Evolutionary conservation across 768 basidiomycete species (phyloP), one percentile per base, ranked within the genome.

Genomic region (Hypholoma fasciculare): DNA sequence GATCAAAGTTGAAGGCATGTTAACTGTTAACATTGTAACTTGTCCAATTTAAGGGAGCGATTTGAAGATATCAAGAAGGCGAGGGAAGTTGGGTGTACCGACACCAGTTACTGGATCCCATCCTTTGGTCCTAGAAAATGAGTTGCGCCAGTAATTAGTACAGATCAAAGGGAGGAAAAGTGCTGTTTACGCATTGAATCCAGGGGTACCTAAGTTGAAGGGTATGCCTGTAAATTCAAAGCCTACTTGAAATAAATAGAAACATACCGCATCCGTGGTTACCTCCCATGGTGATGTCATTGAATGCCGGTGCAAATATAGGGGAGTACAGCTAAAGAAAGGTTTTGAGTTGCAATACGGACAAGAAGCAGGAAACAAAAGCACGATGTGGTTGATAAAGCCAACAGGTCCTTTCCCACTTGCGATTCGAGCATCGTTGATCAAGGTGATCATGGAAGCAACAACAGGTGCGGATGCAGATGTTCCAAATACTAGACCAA

Each of bases 361-460:
- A 4, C 23, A 23, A 23, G 23, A 23, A 23, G 23, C 23, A 23
- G 23, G 23, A 23, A 13, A 16, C 4, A 34, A 47, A 60, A 62
- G 52, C 50, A 80, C 78, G 4, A 66, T 55, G 26, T 78, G 79
- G 53, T 82, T 82, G 19, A 82, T 75, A 58, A 82, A 82, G 5
- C 82, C 83, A 38, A 85, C 72, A 0, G 82, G 67, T 0, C 61
- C 54, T 62, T 83, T 83, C 6, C 73, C 71, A 3, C 5, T 4
- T 2, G 74, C 72, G 23, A 85, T 64, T 1, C 82, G 76, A 0
- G 78, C 82, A 59, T 84, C 84, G 54, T 84, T 84, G 50, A 84
- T 69, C 69, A 83, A 65, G 1, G 83, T 71, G 30, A 84, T 73
- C 42, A 84, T 79, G 1, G 79, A 74, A 3, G 61, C 66, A 40